Base-by-base conservation (phyloP, 2,329 filamentous ascomycete species). In the Rutstroemia sydowiana region DNA sequence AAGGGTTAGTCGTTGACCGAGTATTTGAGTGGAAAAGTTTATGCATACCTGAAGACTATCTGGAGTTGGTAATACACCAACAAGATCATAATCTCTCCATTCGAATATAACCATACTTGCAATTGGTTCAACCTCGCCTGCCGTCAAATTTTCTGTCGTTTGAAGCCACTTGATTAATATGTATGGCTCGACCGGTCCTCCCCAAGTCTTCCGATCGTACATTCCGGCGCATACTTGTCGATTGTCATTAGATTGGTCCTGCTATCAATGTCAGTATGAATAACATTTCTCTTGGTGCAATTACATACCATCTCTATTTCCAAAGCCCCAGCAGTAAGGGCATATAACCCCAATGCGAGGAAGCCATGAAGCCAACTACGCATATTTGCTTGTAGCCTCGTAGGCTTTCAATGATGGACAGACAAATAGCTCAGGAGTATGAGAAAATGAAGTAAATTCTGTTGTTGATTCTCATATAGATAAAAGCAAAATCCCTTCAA, bases 31-130 rank as follows among this genome's bases (percentile, higher is more conserved):
- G 4, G 3, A 31, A 21, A 23, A 26, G 48, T 40, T 46, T 45
- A 28, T 37, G 58, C 71, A 60, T 75, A 85, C 81, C 63, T 77
- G 74, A 44, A 71, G 67, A 31, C 76, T 72, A 48, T 77, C 75
- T 14, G 76, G 70, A 26, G 75, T 74, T 46, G 80, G 73, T 32
- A 77, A 76, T 53, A 86, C 77, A 40, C 92, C 91, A 58, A 98
- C 82, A 51, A 92, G 75, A 47, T 81, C 72, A 66, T 87, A 83
- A 66, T 98, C 93, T 60, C 79, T 83, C 88, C 91, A 98, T 71
- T 98, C 92, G 68, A 95, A 98, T 57, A 98, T 85, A 48, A 95
- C 76, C 61, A 96, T 71, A 68, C 89, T 95, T 58, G 90, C 85
- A 40, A 88, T 75, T 5, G 87, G 85, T 66, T 95, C 86, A 42